Percentiles rank a stretch among this genome's conserved stretches.
These are phyloP conservation scores for Sapria himalayana DNA, from an alignment of 345 rosid genomes.

Conservation along the genomic window DNA sequence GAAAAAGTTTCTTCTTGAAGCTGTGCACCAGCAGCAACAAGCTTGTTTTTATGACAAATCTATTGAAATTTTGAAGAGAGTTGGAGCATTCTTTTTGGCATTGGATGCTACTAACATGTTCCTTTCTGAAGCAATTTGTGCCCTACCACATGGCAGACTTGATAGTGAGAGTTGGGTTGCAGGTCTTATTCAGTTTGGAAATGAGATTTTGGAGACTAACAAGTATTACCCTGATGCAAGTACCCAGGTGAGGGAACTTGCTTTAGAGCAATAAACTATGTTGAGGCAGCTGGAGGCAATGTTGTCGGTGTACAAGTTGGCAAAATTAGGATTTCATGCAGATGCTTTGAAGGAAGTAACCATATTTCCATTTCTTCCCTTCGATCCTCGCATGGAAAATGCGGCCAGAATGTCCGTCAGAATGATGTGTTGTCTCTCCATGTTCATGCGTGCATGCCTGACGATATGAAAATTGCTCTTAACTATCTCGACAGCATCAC, in stretches of 20 bases:
- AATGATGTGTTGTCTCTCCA: constrained; percentile 60
- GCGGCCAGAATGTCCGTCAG: constrained; percentile 41
- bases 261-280: constrained; percentile 69
- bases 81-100: constrained; percentile 86
- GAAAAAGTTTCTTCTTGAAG: constrained; percentile 72
- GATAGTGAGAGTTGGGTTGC: constrained; percentile 84
- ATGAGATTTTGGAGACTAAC: constrained; percentile 61
- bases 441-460: constrained; percentile 79
- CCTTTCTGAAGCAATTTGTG: constrained; percentile 75
- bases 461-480: constrained; percentile 58
- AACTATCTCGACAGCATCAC: constrained; percentile 69
- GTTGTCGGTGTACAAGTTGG: constrained; percentile 56
- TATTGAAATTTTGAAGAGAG: constrained; percentile 73
- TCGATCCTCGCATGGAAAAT: constrained; percentile 95
- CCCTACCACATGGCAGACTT: constrained; percentile 61
- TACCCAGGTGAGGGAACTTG: constrained; percentile 54
- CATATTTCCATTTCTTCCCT: constrained; percentile 68
- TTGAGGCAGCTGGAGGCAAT: constrained; percentile 93
- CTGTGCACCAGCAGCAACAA: constrained; percentile 71
- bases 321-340: constrained; percentile 38
- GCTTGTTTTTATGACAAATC: constrained; percentile 84
- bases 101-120: constrained; percentile 74
- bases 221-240: constrained; percentile 83
- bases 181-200: constrained; percentile 75
- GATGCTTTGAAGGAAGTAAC: constrained; percentile 89